Conservation (phyloP, 1,139 yeast species). For the Hyphopichia buzzinii region DNA sequence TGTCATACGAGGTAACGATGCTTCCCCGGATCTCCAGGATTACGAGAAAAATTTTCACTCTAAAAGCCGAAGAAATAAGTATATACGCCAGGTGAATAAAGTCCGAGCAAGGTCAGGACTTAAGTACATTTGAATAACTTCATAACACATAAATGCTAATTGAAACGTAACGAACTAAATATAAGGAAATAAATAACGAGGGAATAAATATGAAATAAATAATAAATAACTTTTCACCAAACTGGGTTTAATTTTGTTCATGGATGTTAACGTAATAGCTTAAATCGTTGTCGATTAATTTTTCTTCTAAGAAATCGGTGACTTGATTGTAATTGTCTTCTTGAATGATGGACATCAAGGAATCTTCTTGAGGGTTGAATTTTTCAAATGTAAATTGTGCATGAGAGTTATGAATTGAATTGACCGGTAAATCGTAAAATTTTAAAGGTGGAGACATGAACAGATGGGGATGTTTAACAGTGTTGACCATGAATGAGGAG, state of each 20-base stretch:
- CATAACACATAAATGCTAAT: neutral
- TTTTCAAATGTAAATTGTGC: slow-evolving; percentile 20
- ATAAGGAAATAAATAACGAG: neutral
- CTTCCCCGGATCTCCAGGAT: too few relatives aligned
- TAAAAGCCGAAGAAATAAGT: too few relatives aligned
- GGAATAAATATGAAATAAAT: neutral
- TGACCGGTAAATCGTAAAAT: slow-evolving; percentile 28
- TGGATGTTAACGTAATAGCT: slow-evolving; percentile 24
- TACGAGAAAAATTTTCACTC: too few relatives aligned
- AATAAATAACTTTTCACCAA: neutral
- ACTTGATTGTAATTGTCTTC: slow-evolving; percentile 43
- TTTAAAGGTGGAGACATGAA: slow-evolving; percentile 12
- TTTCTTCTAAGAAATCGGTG: slow-evolving; percentile 43
- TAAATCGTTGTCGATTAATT: slow-evolving; percentile 35
- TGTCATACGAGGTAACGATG: too few relatives aligned
- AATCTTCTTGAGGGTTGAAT: slow-evolving; percentile 10
- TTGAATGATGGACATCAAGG: slow-evolving; percentile 22
- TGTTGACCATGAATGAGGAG: slow-evolving; percentile 9
- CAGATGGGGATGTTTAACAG: slow-evolving; percentile 11
- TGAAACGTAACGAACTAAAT: neutral
- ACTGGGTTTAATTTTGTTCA: neutral
- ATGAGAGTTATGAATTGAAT: slow-evolving; percentile 14
- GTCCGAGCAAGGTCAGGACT: too few relatives aligned
- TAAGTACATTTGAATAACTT: too few relatives aligned
- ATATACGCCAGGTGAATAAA: too few relatives aligned